Evolutionary conservation across 1,139 yeast genomes (phyloP).

Genomic region (Zygosaccharomyces pseudobailii): DNA sequence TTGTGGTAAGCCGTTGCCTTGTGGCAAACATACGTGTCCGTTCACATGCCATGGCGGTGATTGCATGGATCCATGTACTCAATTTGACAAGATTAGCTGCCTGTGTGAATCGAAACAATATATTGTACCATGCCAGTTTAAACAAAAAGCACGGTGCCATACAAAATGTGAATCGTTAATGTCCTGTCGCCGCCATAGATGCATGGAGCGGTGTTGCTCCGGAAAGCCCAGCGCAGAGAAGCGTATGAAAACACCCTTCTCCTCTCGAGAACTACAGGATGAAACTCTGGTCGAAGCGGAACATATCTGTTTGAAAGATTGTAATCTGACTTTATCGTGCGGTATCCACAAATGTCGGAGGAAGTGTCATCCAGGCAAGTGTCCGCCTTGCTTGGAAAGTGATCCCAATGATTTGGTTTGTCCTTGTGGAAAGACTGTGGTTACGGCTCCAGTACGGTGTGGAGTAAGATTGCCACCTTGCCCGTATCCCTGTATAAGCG

Average conservation of each 20-base stretch:
- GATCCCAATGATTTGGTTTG: constrained; percentile 77
- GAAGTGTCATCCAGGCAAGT: constrained; percentile 79
- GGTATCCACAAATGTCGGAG: constrained; percentile 70
- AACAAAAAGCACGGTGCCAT: constrained; percentile 58
- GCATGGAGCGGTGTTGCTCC: constrained; percentile 64
- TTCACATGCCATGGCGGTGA: constrained; percentile 72
- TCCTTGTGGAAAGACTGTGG: constrained; percentile 75
- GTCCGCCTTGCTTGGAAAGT: constrained; percentile 81
- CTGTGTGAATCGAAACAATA: constrained; percentile 40
- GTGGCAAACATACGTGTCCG: constrained; percentile 69
- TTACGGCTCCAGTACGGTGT: constrained; percentile 86
- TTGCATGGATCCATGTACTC: constrained; percentile 61
- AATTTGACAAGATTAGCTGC: constrained; percentile 32
- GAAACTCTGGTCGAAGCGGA: constrained; percentile 64
- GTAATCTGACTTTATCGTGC: constrained; percentile 65
- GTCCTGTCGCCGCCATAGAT: constrained; percentile 79
- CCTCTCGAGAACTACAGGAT: constrained; percentile 39
- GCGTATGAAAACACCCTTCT: constrained; percentile 47
- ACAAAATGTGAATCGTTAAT: constrained; percentile 71
- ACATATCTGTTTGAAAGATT: constrained; percentile 70
- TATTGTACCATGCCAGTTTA: constrained; percentile 59
- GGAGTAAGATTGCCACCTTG: constrained; percentile 72
- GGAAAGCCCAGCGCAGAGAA: constrained; percentile 58
- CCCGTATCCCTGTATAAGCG: constrained; percentile 59
- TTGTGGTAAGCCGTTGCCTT: constrained; percentile 59